These are phyloP conservation scores for Globisporangium mamillatum DNA, from an alignment of 352 stramenopile species.

Conservation along the genomic window DNA sequence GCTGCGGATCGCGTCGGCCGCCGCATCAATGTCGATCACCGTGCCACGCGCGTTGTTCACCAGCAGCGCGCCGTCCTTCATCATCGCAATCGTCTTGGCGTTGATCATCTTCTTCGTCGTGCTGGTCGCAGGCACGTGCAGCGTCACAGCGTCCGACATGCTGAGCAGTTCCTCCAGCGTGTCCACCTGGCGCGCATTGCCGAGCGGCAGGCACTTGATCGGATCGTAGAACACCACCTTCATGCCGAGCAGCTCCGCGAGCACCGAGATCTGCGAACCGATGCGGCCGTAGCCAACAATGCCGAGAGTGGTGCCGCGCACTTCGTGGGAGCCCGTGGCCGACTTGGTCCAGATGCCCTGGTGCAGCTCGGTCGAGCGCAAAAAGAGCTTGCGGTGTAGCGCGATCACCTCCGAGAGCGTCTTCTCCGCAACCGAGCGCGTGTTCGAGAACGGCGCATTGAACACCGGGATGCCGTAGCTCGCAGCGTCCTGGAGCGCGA, in stretches of 20 bases:
- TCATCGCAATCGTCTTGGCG: slow-evolving; percentile 78
- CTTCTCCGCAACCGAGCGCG: slow-evolving; percentile 82
- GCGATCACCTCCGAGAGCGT: slow-evolving; percentile 80
- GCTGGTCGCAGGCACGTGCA: slow-evolving; percentile 95
- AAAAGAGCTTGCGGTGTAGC: slow-evolving; percentile 80
- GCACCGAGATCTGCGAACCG: slow-evolving; percentile 77
- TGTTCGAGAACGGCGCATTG: slow-evolving; percentile 86
- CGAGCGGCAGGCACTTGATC: slow-evolving; percentile 76
- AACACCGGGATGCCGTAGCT: slow-evolving; percentile 74
- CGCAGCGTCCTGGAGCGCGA: slow-evolving; percentile 57
- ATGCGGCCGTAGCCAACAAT: slow-evolving; percentile 84
- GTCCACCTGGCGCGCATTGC: slow-evolving; percentile 81
- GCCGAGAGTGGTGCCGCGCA: slow-evolving; percentile 76
- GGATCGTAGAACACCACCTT: slow-evolving; percentile 94
- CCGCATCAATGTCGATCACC: slow-evolving; percentile 92
- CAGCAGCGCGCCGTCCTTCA: slow-evolving; percentile 91
- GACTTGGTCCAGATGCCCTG: slow-evolving; percentile 79
- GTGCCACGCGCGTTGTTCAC: slow-evolving; percentile 95
- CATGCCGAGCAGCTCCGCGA: slow-evolving; percentile 90
- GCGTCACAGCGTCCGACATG: slow-evolving; percentile 90
- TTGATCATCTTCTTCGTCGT: slow-evolving; percentile 93
- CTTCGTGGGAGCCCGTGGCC: slow-evolving; percentile 71
- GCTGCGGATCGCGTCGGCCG: slow-evolving; percentile 87
- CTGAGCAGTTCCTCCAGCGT: slow-evolving; percentile 81
- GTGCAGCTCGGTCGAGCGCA: slow-evolving; percentile 75